Evolutionary conservation across 2,329 filamentous ascomycete genomes (phyloP).

Genomic region (Trichoderma sp.): DNA sequence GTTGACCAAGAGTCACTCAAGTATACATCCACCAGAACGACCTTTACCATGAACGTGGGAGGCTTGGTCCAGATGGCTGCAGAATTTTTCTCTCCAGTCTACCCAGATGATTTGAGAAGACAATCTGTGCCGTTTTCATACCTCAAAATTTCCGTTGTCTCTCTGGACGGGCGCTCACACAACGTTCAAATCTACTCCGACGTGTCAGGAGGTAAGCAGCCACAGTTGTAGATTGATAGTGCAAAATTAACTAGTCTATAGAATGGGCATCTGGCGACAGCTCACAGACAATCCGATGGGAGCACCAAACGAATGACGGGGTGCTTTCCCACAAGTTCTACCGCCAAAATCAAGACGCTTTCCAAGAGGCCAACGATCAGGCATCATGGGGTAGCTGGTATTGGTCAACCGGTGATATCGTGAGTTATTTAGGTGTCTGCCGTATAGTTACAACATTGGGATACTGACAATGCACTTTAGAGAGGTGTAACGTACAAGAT

Average conservation of each 20-base stretch:
- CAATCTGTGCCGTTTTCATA: conserved; percentile 75
- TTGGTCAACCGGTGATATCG: conserved; percentile 66
- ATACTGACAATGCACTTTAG: conserved; percentile 16
- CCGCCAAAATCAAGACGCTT: conserved; percentile 62
- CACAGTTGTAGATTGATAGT: neutral
- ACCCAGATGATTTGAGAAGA: conserved; percentile 65
- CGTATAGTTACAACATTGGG: neutral
- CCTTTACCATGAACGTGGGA: conserved; percentile 68
- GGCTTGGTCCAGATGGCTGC: conserved; percentile 66
- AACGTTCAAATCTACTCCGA: conserved; percentile 73
- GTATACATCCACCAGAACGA: conserved; percentile 74
- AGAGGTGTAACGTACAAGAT: conserved; percentile 67
- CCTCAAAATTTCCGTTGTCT: conserved; percentile 64
- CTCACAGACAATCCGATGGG: conserved; percentile 63
- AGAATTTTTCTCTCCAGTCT: conserved; percentile 73
- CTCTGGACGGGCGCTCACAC: conserved; percentile 65
- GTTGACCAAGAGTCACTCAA: conserved; percentile 66
- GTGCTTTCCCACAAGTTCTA: conserved; percentile 68
- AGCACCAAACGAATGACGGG: conserved; percentile 53
- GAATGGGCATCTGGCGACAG: conserved; percentile 73
- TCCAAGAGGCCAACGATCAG: conserved; percentile 70
- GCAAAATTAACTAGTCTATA: conserved; percentile 39
- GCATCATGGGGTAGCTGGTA: conserved; percentile 82
- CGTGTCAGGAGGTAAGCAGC: conserved; percentile 52
- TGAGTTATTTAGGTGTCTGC: neutral